Evolutionary conservation across 2,329 filamentous ascomycete species (phyloP).

Genomic region (Penicillium hesseltinei): DNA sequence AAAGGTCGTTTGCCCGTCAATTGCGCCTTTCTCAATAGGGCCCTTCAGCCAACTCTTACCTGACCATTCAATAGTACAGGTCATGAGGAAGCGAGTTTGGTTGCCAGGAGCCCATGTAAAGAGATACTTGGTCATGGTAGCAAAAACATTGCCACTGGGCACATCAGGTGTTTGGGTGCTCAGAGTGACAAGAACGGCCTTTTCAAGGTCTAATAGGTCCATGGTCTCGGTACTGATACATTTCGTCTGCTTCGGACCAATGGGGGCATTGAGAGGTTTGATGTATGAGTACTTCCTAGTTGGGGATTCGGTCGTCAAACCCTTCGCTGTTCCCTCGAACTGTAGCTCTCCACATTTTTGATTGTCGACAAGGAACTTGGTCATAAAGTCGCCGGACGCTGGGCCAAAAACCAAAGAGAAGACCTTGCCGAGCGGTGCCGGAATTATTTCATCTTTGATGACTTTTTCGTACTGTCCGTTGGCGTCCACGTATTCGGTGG

Average conservation of each 20-base stretch:
- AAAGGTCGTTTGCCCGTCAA: constrained; percentile 82
- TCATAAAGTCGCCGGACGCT: constrained; percentile 75
- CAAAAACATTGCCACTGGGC: constrained; percentile 87
- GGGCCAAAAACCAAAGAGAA: constrained; percentile 86
- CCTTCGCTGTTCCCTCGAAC: constrained; percentile 77
- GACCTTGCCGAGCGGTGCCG: constrained; percentile 86
- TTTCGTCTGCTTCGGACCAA: constrained; percentile 92
- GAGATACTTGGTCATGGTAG: constrained; percentile 90
- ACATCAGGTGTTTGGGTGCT: constrained; percentile 92
- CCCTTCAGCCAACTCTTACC: constrained; percentile 98
- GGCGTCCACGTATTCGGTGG: constrained; percentile 81
- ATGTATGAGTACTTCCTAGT: constrained; percentile 79
- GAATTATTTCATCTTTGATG: constrained; percentile 80
- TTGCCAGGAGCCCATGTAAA: constrained; percentile 89
- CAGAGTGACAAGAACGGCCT: constrained; percentile 76
- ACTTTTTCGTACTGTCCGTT: constrained; percentile 79
- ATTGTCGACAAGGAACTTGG: constrained; percentile 79
- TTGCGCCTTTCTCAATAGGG: constrained; percentile 92
- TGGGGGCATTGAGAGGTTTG: constrained; percentile 78
- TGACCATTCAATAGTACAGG: constrained; percentile 89
- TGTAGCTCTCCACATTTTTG: constrained; percentile 88
- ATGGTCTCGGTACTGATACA: constrained; percentile 83
- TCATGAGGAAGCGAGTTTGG: constrained; percentile 79
- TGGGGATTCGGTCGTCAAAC: constrained; percentile 71
- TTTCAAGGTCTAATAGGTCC: constrained; percentile 84